Base-by-base conservation (phyloP, 1,284 basidiomycete genomes). In the Agroathelia rolfsii region DNA sequence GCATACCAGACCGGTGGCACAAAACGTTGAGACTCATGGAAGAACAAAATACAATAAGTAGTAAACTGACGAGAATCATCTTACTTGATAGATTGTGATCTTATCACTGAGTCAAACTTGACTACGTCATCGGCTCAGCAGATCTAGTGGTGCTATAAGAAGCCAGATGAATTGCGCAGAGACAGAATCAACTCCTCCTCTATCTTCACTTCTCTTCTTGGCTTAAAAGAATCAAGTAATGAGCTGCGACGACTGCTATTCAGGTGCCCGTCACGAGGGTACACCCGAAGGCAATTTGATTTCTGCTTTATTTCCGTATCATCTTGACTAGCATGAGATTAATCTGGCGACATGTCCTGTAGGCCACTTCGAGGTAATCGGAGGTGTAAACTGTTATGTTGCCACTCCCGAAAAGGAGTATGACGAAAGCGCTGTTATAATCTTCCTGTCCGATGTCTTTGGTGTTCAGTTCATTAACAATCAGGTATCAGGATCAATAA, bases 401-500 rank as follows among this genome's bases (percentile, higher is more conserved):
- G 67, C 64, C 10, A 70, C 61, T 0, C 71, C 71, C 1, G 42
- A 51, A 0, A 46, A 45, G 7, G 62, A 68, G 11, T 74, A 71
- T 38, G 46, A 62, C 24, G 72, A 71, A 43, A 61, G 72, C 44
- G 75, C 76, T 47, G 72, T 66, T 18, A 40, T 82, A 35, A 58
- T 76, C 24, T 66, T 66, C 51, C 44, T 79, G 19, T 50, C 72
- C 6, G 82, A 85, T 44, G 62, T 75, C 32, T 82, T 81, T 43
- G 83, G 82, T 6, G 48, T 74, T 17, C 59, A 64, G n/a, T 55
- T 73, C 12, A 41, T 59, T 49, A 85, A 76, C 51, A 64, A 62
- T 43, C 52, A 59, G 48, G 73, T 63, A 28, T 20, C 20, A 21
- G 9, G n/a, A 10, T 12, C 15, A 6, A 17, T 31, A 24, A 6